These are phyloP conservation scores for Otatea glauca DNA, from an alignment of 176 grass and related monocot species.

Conservation along the genomic window DNA sequence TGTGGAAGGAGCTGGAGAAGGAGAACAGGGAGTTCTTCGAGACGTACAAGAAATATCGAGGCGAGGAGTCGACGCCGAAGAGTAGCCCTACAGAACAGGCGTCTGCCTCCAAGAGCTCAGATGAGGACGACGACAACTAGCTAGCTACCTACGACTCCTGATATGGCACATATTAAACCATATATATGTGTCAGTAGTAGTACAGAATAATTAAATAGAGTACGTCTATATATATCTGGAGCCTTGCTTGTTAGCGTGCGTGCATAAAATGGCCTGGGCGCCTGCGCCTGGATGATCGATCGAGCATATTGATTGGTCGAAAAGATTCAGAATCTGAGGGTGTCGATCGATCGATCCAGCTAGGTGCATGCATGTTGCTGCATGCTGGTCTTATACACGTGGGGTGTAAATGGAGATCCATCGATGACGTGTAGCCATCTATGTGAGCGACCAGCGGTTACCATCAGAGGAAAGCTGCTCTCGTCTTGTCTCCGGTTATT, in stretches of 20 bases:
- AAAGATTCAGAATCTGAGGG: slow-evolving; percentile 12
- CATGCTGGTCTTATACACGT: slow-evolving; percentile 15
- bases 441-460: not conserved
- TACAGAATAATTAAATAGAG: not conserved
- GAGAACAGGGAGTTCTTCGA: slow-evolving; percentile 90
- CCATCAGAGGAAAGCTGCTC: slow-evolving; percentile 35
- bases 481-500: not conserved
- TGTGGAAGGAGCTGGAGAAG: slow-evolving; percentile 87
- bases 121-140: not conserved
- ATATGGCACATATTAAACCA: not conserved
- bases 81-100: slow-evolving; percentile 20
- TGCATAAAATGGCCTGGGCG: not conserved
- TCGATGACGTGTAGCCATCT: not conserved
- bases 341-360: not conserved
- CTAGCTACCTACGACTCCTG: not conserved
- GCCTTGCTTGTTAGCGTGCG: not conserved
- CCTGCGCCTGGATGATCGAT: not conserved
- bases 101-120: slow-evolving; percentile 33
- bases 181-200: not conserved
- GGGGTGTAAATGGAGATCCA: not conserved
- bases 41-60: slow-evolving; percentile 54
- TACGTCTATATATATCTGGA: too few relatives aligned
- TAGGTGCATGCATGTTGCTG: not conserved
- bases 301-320: not conserved
- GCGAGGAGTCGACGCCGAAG: slow-evolving; percentile 35